Base-by-base conservation (phyloP, 352 stramenopile genomes). In the Globisporangium takayamanum region DNA sequence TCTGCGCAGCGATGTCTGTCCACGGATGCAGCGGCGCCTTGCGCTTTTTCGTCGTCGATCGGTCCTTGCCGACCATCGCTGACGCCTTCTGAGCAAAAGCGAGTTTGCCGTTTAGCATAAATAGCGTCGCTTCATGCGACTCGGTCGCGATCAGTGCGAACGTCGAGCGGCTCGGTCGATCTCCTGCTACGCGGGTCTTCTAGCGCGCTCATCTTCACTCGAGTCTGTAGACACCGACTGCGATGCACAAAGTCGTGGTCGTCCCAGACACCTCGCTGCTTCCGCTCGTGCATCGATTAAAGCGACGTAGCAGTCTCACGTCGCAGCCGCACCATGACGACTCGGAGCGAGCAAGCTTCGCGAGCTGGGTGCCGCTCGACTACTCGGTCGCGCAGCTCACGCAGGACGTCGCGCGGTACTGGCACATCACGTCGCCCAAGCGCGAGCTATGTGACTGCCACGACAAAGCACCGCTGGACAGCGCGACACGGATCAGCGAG, bases 291-390 rank as follows among this genome's bases (percentile, higher is more conserved):
- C 53, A 18, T 51, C 20, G 37, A 30, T 28, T 12, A 45, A 5
- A 60, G 4, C 20, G 33, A 37, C 25, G 10, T 12, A 37, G 26
- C 22, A 20, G 10, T 26, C 48, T 33, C 25, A 2, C 33, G 20
- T 33, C 2, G 12, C 52, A 46, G 11, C n/a, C 15, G 3, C 25
- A 26, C 1, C 46, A 56, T 1, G 22, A 45, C 16, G 16, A 41
- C 8, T 18, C 33, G 39, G 22, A 42, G 15, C 44, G 20, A 11
- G 25, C 33, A 16, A 26, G 18, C 12, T 82, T 74, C 28, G 59
- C 74, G 48, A 59, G 70, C 28, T 90, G 78, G 80, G 59, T 88
- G 2, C 77, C 78, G 0, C 55, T 60, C 20, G 67, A 81, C n/a
- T 90, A 90, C 55, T 30, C 60, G 0, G 59, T 59, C 5, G 60